Evolutionary conservation across 495 filamentous ascomycete species (phyloP).

Genomic region (Aspergillus egyptiacus): DNA sequence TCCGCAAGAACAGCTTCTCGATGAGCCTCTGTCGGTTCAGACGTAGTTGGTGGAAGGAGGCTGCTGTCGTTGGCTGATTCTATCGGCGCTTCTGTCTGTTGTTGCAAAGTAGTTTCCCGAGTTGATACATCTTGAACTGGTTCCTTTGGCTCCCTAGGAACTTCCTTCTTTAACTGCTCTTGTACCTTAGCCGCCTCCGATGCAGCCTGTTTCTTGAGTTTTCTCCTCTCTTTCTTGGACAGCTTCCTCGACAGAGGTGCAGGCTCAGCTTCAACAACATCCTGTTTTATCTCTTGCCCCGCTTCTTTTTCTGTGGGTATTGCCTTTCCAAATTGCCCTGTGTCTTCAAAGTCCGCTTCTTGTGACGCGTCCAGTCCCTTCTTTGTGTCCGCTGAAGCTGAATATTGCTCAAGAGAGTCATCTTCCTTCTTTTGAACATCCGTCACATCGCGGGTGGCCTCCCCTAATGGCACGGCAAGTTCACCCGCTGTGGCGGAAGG

Average conservation of each 20-base stretch:
- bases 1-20: neutral
- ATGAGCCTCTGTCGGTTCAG: neutral
- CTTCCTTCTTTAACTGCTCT: slow-evolving; percentile 2
- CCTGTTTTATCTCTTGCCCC: neutral
- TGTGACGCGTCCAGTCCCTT: neutral
- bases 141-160: neutral
- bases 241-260: slow-evolving; percentile 23
- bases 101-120: neutral
- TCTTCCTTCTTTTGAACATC: neutral
- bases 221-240: slow-evolving; percentile 41
- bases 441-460: neutral
- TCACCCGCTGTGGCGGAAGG: neutral
- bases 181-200: slow-evolving; percentile 8
- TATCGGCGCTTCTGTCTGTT: neutral
- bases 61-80: neutral
- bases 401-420: neutral
- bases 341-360: neutral
- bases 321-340: neutral
- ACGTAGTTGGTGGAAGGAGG: neutral
- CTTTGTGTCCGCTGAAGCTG: neutral
- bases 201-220: slow-evolving; percentile 33
- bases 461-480: neutral
- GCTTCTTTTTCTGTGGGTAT: neutral
- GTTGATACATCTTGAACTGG: slow-evolving; percentile 1
- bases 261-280: neutral